phyloP scores from a whole-genome alignment of 768 basidiomycete genomes.

The Tulasnella sp. region DNA sequence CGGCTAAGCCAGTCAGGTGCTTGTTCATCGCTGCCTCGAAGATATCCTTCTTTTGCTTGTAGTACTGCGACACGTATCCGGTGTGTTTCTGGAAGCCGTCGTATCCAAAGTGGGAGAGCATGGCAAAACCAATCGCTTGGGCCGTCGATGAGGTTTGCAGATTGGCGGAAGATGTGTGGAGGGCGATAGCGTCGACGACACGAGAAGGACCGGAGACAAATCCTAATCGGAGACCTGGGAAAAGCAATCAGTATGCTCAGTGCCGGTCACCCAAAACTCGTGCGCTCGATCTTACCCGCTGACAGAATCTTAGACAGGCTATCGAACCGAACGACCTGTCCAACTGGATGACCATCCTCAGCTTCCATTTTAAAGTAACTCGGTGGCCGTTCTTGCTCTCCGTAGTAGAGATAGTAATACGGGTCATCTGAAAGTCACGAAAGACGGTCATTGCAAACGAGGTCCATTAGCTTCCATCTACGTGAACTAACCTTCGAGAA shows the following conservation, averaged over 20 bases:
- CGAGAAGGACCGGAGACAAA: constrained; percentile 64
- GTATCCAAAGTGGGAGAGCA: constrained; percentile 64
- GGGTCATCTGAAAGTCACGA: constrained; percentile 52
- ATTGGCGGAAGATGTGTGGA: constrained; percentile 44
- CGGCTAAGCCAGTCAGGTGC: constrained; percentile 65
- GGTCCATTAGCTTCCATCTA: not conserved
- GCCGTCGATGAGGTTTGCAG: constrained; percentile 54
- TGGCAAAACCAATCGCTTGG: constrained; percentile 46
- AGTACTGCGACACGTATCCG: constrained; percentile 56
- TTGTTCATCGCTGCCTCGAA: constrained; percentile 67
- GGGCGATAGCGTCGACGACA: not conserved
- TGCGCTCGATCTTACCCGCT: constrained; percentile 27
- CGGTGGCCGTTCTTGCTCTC: constrained; percentile 45
- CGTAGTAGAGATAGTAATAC: constrained; percentile 57
- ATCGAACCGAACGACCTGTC: constrained; percentile 80
- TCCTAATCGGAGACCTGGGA: constrained; percentile 54
- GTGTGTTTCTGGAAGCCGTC: constrained; percentile 63
- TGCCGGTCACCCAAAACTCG: not conserved
- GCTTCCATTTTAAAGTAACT: constrained; percentile 77
- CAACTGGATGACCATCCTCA: constrained; percentile 33
- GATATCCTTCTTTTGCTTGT: constrained; percentile 57
- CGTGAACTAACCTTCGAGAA: constrained; percentile 59
- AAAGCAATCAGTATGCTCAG: not conserved
- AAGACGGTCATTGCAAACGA: not conserved
- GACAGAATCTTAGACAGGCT: constrained; percentile 77